Conservation (phyloP, 2,329 filamentous ascomycete species). For the Venturia carpophila region DNA sequence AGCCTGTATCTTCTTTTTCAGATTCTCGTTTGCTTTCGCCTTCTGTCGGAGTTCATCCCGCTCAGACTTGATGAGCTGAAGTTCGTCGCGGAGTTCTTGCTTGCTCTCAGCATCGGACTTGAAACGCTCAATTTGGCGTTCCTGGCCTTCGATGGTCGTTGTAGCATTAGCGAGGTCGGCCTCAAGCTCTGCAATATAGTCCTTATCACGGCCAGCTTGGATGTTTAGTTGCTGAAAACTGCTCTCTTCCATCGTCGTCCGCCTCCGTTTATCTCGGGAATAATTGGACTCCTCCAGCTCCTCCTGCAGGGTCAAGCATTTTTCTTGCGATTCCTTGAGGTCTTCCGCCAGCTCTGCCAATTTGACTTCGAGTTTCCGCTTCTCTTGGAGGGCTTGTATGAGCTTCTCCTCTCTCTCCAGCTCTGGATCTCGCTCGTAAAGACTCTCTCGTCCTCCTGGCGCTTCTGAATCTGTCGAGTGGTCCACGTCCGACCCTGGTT, state of each 20-base stretch:
- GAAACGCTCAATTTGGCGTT: conserved; percentile 38
- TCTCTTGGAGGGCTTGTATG: conserved; percentile 37
- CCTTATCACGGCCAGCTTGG: conserved; percentile 32
- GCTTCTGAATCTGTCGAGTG: conserved; percentile 14
- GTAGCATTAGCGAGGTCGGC: conserved; percentile 38
- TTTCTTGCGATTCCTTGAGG: conserved; percentile 34
- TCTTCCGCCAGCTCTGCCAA: conserved; percentile 36
- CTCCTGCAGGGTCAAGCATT: conserved; percentile 40
- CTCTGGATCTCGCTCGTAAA: conserved; percentile 35
- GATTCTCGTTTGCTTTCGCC: conserved; percentile 44
- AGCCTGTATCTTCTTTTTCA: conserved; percentile 46
- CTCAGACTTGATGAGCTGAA: conserved; percentile 42
- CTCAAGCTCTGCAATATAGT: conserved; percentile 45
- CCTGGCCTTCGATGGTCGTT: conserved; percentile 38
- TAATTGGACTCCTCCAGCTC: conserved; percentile 40
- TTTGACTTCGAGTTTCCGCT: conserved; percentile 20
- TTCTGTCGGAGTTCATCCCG: conserved; percentile 43
- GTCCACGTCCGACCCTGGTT: conserved; percentile 11
- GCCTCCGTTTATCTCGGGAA: conserved; percentile 36
- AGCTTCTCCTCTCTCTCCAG: conserved; percentile 44
- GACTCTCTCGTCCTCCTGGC: conserved; percentile 22
- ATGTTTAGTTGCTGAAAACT: conserved; percentile 21
- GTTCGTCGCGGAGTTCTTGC: conserved; percentile 43
- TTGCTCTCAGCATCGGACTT: conserved; percentile 37
- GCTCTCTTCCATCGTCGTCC: conserved; percentile 36